Evolutionary conservation across 228 moss, liverwort and hornwort genomes (phyloP), one percentile per base, ranked within the genome.

Genomic region (Sphagnum magellanicum): DNA sequence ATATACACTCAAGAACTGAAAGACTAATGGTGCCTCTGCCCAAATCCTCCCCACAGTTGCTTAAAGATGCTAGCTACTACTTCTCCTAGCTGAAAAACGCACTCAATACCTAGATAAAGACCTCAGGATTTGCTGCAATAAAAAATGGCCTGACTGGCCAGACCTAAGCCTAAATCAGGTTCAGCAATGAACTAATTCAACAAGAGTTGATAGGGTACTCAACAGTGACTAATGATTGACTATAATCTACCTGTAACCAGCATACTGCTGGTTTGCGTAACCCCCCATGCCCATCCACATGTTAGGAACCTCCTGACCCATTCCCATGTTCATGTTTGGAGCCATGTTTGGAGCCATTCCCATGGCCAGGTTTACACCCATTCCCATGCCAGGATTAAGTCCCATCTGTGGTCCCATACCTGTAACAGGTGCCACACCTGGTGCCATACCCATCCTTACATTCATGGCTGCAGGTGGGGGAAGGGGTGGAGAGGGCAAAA

Each of bases 261-360:
- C 83, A 74, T 90, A 95, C 72, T 92, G 92, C 53, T 82, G 89
- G 74, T 84, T 89, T 13, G 95, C 84, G 67, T 92, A 92, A 15
- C 90, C 89, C 51, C 90, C 87, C 79, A 82, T 32, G 3, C 32
- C 32, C 32, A 32, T 32, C 32, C 32, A 32, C 32, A 32, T 32
- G 32, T 32, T 32, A 32, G 32, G 32, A 32, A 32, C 32, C 32
- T 3, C 32, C 32, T 32, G 32, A 32, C 32, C 32, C 32, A 32
- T 80, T 14, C 86, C 84, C 84, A 92, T 75, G 62, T 83, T 85
- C 76, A 78, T 73, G 60, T 85, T 81, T 0, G 79, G 81, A 16
- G 73, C 76, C 89, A 86, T 77, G 32, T 32, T 32, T 32, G 32
- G 32, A 0, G 60, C 70, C 70, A 70, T 65, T 12, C 55, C 55